phyloP scores from a whole-genome alignment of 1,139 yeast species.

The Yamadazyma trypodendri region DNA sequence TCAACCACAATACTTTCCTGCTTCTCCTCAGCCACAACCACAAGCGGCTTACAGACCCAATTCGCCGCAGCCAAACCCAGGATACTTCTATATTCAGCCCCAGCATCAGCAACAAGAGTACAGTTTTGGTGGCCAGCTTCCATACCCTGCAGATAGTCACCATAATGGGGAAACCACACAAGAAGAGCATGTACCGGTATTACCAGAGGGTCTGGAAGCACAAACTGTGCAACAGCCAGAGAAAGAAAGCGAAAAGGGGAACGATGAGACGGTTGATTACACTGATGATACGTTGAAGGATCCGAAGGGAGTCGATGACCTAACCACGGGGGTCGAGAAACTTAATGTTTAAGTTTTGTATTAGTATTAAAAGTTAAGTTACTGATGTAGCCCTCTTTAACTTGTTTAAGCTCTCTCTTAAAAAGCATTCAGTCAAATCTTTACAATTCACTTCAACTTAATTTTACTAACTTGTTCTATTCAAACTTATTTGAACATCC shows the following conservation, averaged over 20 bases:
- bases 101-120: slow-evolving; percentile 14
- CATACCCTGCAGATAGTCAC: slow-evolving; percentile 15
- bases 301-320: slow-evolving; percentile 1
- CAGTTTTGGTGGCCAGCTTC: slow-evolving; percentile 17
- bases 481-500: too few species aligned
- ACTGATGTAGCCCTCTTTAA: too few species aligned
- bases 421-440: too few species aligned
- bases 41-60: slow-evolving; percentile 5
- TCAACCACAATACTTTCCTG: slow-evolving; percentile 41
- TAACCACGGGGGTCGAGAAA: neutral
- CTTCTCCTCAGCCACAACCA: slow-evolving; percentile 30
- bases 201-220: too few species aligned
- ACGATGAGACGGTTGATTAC: neutral
- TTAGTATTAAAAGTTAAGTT: neutral
- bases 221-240: too few species aligned
- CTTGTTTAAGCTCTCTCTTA: too few species aligned
- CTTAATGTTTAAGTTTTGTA: neutral
- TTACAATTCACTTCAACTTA: too few species aligned
- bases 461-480: too few species aligned
- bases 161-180: slow-evolving; percentile 1
- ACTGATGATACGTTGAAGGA: slow-evolving; percentile 6
- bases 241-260: neutral
- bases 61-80: slow-evolving; percentile 12
- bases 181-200: neutral
- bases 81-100: slow-evolving; percentile 13